A percentile compares a stretch with the other conserved stretches of the same genome.
Conservation (phyloP, 2,329 filamentous ascomycete species). For the Rutstroemia sp. region DNA sequence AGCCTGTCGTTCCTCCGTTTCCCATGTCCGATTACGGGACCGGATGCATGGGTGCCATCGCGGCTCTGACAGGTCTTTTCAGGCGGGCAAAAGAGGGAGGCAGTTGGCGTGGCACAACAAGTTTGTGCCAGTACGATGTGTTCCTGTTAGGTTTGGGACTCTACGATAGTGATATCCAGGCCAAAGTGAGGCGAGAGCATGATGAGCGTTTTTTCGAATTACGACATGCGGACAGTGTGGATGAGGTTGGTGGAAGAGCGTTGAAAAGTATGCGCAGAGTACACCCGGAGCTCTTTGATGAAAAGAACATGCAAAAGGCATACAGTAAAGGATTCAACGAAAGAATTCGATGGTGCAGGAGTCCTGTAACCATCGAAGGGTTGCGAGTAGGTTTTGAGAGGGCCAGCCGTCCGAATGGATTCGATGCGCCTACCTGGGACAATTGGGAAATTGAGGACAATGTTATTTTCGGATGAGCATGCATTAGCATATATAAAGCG, state of each 20-base stretch:
- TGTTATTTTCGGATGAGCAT: conserved; percentile 18
- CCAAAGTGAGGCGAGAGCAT: conserved; percentile 23
- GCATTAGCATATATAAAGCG: background rate
- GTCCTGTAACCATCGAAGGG: conserved; percentile 25
- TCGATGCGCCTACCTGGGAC: conserved; percentile 40
- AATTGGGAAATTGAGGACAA: conserved; percentile 22
- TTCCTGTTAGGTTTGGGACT: conserved; percentile 54
- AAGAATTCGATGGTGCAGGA: conserved; percentile 27
- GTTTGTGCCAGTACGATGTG: conserved; percentile 61
- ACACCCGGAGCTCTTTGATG: conserved; percentile 28
- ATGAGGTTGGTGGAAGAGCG: conserved; percentile 25
- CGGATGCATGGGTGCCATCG: conserved; percentile 63
- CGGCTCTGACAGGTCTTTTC: conserved; percentile 56
- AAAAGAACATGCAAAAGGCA: conserved; percentile 22
- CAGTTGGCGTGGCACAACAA: conserved; percentile 57
- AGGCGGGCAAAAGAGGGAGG: conserved; percentile 55
- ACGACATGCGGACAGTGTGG: conserved; percentile 27
- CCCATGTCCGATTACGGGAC: conserved; percentile 62
- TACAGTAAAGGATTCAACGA: conserved; percentile 23
- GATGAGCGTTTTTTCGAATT: conserved; percentile 23
- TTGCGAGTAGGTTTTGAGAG: conserved; percentile 25
- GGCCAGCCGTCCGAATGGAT: conserved; percentile 41
- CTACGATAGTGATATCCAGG: conserved; percentile 46
- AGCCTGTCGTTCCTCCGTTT: conserved; percentile 59
- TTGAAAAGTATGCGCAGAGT: conserved; percentile 24